phyloP scores from a whole-genome alignment of 1,139 yeast species.

The Kodamaea alishanica region DNA sequence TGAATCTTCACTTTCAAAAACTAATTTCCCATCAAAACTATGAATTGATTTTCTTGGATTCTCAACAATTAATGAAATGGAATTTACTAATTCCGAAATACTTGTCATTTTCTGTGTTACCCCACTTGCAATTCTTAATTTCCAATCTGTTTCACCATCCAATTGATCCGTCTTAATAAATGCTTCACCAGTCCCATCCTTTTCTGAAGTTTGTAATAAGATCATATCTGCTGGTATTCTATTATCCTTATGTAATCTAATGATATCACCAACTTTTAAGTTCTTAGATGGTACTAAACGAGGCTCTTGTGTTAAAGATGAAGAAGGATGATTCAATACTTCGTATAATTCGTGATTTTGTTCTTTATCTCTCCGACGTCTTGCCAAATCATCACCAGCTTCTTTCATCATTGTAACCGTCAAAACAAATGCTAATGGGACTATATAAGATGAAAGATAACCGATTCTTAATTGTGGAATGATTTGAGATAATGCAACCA shows the following conservation, averaged over 20 bases:
- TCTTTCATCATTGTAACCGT: slow-evolving; percentile 93
- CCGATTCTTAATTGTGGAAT: slow-evolving; percentile 93
- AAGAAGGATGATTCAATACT: slow-evolving; percentile 46
- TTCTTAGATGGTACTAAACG: slow-evolving; percentile 55
- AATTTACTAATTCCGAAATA: slow-evolving; percentile 30
- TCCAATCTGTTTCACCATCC: slow-evolving; percentile 99
- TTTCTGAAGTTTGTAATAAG: slow-evolving; percentile 77
- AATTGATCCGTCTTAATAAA: slow-evolving; percentile 95
- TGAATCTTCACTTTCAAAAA: slow-evolving; percentile 35
- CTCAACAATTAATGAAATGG: slow-evolving; percentile 59
- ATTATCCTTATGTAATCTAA: slow-evolving; percentile 74
- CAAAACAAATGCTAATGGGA: slow-evolving; percentile 89
- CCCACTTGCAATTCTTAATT: slow-evolving; percentile 72
- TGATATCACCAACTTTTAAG: slow-evolving; percentile 81
- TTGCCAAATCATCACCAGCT: slow-evolving; percentile 87
- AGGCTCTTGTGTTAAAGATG: slow-evolving; percentile 27
- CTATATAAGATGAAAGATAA: slow-evolving; percentile 85
- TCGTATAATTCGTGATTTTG: slow-evolving; percentile 82
- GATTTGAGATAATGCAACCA: slow-evolving; percentile 92
- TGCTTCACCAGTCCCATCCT: slow-evolving; percentile 68
- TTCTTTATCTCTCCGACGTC: slow-evolving; percentile 86
- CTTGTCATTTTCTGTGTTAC: slow-evolving; percentile 59
- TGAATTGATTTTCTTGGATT: slow-evolving; percentile 85
- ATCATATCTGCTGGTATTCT: slow-evolving; percentile 94
- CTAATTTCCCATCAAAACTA: slow-evolving; percentile 68